These are phyloP conservation scores for Jamesozyma hellenica DNA, from an alignment of 805 yeast species.

Conservation along the genomic window DNA sequence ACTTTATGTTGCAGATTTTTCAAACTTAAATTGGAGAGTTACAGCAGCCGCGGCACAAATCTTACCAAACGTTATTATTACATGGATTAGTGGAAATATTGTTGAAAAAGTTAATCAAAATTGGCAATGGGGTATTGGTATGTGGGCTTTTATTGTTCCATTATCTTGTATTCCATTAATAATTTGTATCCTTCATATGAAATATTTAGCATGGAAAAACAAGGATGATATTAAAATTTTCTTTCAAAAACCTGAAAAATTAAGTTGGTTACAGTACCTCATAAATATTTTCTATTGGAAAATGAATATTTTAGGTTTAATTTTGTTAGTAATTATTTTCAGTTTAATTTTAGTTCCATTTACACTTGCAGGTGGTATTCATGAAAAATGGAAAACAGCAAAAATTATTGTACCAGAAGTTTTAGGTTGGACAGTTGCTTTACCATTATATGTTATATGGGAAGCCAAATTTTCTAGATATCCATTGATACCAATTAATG, in stretches of 20 bases:
- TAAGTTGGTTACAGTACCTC: slow-evolving; percentile 16
- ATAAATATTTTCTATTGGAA: slow-evolving; percentile 42
- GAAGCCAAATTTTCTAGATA: slow-evolving; percentile 42
- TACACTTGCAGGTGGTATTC: slow-evolving; percentile 54
- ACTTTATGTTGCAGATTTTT: slow-evolving; percentile 49
- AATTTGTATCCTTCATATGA: slow-evolving; percentile 39
- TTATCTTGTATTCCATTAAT: slow-evolving; percentile 40
- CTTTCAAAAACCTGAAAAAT: background rate
- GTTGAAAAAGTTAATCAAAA: slow-evolving; percentile 26
- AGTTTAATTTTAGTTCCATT: slow-evolving; percentile 57
- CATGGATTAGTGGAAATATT: slow-evolving; percentile 58
- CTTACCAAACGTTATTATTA: slow-evolving; percentile 56
- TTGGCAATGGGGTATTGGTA: slow-evolving; percentile 50
- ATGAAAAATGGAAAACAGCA: slow-evolving; percentile 43
- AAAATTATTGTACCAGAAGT: slow-evolving; percentile 54
- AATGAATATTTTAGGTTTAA: slow-evolving; percentile 49
- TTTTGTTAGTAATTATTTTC: slow-evolving; percentile 42
- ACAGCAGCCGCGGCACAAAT: slow-evolving; percentile 51
- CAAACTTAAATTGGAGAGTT: slow-evolving; percentile 56
- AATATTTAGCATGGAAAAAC: slow-evolving; percentile 34
- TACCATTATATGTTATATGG: slow-evolving; percentile 52
- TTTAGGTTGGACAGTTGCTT: slow-evolving; percentile 38
- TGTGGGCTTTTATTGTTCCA: slow-evolving; percentile 52
- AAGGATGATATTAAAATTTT: slow-evolving; percentile 21
- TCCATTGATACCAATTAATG: slow-evolving; percentile 48